Base-by-base conservation (phyloP, 768 basidiomycete genomes). In the Collybia mongolica region DNA sequence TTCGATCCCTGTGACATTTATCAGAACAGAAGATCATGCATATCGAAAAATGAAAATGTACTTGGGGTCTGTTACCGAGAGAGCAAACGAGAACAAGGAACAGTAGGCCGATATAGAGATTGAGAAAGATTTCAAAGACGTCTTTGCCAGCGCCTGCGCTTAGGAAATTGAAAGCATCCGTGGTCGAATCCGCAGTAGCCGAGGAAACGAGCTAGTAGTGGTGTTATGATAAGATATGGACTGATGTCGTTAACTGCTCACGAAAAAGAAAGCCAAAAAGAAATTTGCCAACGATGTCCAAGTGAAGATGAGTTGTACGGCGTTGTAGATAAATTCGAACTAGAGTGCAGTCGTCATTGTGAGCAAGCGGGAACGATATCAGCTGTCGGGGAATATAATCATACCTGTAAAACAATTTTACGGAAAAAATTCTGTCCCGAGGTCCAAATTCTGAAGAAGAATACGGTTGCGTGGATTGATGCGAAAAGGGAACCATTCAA, bases 211-310 rank as follows among this genome's bases (percentile, higher is more conserved):
- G 72, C 88, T 93, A 69, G 55, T 41, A 51, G 61, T 57, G 44
- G 14, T 58, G 59, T 51, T 18, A 64, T 57, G 1, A 43, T 39
- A 64, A 57, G 1, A 43, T 39, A 53, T 60, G 8, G 59, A 43
- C 39, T 53, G 44, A n/a, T 47, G 43, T 40, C 62, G 60, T 1
- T 50, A 39, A 38, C 59, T n/a, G 52, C 88, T 70, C 59, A 91
- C 88, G 69, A 94, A 95, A 80, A 90, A 95, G 75, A 95, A 94
- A 37, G 93, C 90, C 45, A 96, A 76, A 65, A 93, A 97, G 72
- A 93, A 97, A 66, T 95, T 96, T 26, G 91, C 94, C 39, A 96
- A 73, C 14, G 87, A 82, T 7, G 93, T 95, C 95, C 95, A 98
- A 12, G 93, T 89, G 68, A 98, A 97, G 48, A 97, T 37, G 19